Conservation (phyloP, 2,329 filamentous ascomycete genomes). For the Anisogramma anomala region DNA sequence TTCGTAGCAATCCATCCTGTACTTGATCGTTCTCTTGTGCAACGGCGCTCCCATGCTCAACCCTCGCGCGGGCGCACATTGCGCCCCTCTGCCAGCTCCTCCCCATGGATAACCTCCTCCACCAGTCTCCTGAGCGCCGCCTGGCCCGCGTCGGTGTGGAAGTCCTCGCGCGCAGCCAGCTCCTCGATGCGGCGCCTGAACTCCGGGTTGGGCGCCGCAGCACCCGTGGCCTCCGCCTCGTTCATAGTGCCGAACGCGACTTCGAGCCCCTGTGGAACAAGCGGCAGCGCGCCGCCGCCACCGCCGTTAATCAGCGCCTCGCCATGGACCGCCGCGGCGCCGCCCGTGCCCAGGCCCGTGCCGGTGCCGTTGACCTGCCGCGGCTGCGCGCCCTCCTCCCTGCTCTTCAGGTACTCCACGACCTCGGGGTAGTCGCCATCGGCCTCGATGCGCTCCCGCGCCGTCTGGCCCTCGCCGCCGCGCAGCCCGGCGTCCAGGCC, state of each 20-base stretch:
- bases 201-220: constrained; percentile 56
- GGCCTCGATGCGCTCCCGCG: constrained; percentile 64
- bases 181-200: constrained; percentile 82
- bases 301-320: constrained; percentile 20
- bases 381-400: constrained; percentile 17
- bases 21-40: background rate
- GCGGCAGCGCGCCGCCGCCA: constrained; percentile 36
- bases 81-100: constrained; percentile 51
- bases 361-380: background rate
- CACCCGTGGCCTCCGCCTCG: constrained; percentile 45
- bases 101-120: constrained; percentile 63
- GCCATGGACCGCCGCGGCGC: constrained; percentile 20
- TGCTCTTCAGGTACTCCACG: constrained; percentile 51
- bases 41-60: constrained; percentile 25
- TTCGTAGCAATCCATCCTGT: no score
- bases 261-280: constrained; percentile 63
- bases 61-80: constrained; percentile 52
- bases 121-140: constrained; percentile 66
- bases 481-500: constrained; percentile 52
- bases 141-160: constrained; percentile 71
- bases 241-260: constrained; percentile 68
- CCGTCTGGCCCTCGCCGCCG: constrained; percentile 68
- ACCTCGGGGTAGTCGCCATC: constrained; percentile 72
- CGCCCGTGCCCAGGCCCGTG: constrained; percentile 13
- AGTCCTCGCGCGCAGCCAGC: constrained; percentile 71